phyloP scores from a whole-genome alignment of 78 protist species.

The Guillardia theta region DNA sequence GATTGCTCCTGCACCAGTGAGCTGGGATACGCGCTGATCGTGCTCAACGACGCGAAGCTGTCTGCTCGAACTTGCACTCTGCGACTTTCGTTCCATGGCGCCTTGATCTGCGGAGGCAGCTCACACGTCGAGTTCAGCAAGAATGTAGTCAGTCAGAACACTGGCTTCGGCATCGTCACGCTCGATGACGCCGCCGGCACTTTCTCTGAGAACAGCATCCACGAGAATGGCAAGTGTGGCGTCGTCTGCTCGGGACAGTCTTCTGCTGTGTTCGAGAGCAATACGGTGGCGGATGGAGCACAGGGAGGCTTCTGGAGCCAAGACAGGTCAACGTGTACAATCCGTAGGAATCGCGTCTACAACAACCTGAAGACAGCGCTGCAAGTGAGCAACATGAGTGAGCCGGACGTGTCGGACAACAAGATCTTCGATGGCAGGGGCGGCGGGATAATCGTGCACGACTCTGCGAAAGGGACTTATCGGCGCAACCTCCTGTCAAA shows the following conservation, averaged over 20 bases:
- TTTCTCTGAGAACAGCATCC: neutral
- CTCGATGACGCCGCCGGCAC: neutral
- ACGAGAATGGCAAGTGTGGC: neutral
- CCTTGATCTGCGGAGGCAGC: neutral
- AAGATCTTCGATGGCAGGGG: neutral
- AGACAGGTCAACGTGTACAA: neutral
- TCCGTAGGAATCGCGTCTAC: neutral
- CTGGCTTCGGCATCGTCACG: neutral
- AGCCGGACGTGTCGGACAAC: neutral
- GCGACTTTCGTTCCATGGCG: too few species aligned
- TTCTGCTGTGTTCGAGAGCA: neutral
- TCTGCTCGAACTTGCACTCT: too few species aligned
- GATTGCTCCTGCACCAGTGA: too few species aligned
- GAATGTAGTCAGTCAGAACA: neutral
- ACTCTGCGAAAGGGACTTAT: neutral
- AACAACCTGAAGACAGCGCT: neutral
- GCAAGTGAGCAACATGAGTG: neutral
- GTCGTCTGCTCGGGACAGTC: neutral
- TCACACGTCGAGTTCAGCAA: neutral
- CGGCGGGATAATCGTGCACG: conserved; percentile 41
- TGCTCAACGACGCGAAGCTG: too few species aligned
- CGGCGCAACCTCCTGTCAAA: neutral
- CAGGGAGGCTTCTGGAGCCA: conserved; percentile 37
- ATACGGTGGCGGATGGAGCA: neutral
- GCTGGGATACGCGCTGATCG: too few species aligned